These are phyloP conservation scores for Aspergillus ostianus DNA, from an alignment of 495 filamentous ascomycete genomes.

Conservation along the genomic window DNA sequence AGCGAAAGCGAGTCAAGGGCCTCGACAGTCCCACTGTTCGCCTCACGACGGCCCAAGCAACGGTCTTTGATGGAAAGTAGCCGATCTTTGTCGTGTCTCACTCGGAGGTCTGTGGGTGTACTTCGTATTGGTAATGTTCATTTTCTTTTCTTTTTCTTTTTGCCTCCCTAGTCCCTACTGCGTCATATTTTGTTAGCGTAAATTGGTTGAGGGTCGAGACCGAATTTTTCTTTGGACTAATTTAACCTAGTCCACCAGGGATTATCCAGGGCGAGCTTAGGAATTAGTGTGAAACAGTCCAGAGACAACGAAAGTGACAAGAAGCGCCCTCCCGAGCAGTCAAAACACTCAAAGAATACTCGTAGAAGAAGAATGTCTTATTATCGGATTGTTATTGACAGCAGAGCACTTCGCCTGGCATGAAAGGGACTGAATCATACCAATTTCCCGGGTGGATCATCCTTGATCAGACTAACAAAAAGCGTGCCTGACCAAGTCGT, in stretches of 20 bases:
- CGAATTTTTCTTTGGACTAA: neutral
- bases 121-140: too few relatives aligned
- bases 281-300: constrained; percentile 8
- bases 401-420: neutral
- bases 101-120: neutral
- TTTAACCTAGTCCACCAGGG: neutral
- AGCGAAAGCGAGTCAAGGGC: too few relatives aligned
- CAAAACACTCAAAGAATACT: neutral
- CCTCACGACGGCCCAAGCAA: neutral
- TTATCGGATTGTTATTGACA: neutral
- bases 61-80: neutral
- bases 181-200: neutral
- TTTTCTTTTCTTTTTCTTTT: neutral
- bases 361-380: neutral
- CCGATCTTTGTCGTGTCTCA: neutral
- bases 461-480: neutral
- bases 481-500: constrained; percentile 4
- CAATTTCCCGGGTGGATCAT: neutral
- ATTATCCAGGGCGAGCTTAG: constrained; percentile 11
- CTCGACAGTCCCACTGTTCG: neutral
- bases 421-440: neutral
- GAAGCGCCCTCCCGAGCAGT: neutral
- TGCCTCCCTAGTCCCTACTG: neutral
- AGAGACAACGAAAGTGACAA: constrained; percentile 2
- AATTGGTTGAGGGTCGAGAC: neutral